Conservation (phyloP, 2,329 filamentous ascomycete species). For the Rutstroemia sp. region DNA sequence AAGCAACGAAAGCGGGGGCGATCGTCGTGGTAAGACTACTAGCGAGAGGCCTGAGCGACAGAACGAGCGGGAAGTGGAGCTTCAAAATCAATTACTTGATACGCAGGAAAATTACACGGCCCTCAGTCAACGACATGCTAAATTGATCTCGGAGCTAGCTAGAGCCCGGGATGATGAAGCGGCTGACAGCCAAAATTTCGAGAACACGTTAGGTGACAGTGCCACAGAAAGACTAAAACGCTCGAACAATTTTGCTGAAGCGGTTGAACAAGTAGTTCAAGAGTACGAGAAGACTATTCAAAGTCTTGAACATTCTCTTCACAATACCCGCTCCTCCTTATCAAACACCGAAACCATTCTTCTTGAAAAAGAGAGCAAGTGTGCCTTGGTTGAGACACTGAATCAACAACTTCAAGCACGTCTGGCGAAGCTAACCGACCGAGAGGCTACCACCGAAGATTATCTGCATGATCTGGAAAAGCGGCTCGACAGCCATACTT, state of each 20-base stretch:
- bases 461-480: slow-evolving; percentile 89
- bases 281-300: slow-evolving; percentile 99
- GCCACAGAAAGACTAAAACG: slow-evolving; percentile 85
- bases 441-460: slow-evolving; percentile 83
- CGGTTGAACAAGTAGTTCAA: slow-evolving; percentile 89
- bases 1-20: slow-evolving; percentile 63
- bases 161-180: slow-evolving; percentile 68
- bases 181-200: slow-evolving; percentile 48
- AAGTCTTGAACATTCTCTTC: slow-evolving; percentile 81
- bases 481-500: slow-evolving; percentile 83
- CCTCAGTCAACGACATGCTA: slow-evolving; percentile 88
- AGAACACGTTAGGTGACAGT: slow-evolving; percentile 63
- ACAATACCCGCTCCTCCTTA: slow-evolving; percentile 76
- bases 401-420: slow-evolving; percentile 83
- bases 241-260: slow-evolving; percentile 92
- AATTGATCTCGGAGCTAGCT: slow-evolving; percentile 87
- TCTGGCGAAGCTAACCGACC: slow-evolving; percentile 86
- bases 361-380: slow-evolving; percentile 88
- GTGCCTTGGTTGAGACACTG: slow-evolving; percentile 86
- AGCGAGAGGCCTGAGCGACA: slow-evolving; percentile 70
- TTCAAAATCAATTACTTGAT: slow-evolving; percentile 91
- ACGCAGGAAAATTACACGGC: slow-evolving; percentile 91
- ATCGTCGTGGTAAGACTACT: slow-evolving; percentile 42
- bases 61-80: slow-evolving; percentile 77
- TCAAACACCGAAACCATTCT: slow-evolving; percentile 79